A percentile compares a stretch with the other conserved stretches of the same genome.
phyloP scores from a whole-genome alignment of 2,329 filamentous ascomycete species.

The Talaromyces sp. region DNA sequence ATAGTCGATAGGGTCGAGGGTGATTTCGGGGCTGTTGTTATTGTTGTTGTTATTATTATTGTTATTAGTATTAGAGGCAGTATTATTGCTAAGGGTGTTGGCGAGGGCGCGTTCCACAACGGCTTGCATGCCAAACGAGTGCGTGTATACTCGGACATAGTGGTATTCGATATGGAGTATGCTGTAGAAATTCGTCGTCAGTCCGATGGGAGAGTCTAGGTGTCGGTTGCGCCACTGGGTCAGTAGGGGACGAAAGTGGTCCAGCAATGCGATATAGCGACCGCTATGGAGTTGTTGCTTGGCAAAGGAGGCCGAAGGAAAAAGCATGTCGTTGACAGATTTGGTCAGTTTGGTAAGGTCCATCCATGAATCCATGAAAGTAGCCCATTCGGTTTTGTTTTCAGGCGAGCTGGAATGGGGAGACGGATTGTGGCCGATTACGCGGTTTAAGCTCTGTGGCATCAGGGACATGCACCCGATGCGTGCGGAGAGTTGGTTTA shows the following conservation, averaged over 20 bases:
- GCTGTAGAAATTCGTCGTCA: slow-evolving; percentile 33
- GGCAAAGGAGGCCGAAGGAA: slow-evolving; percentile 28
- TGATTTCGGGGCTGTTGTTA: slow-evolving; percentile 17
- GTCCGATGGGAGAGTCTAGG: slow-evolving; percentile 21
- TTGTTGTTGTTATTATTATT: background rate
- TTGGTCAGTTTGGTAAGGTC: slow-evolving; percentile 44
- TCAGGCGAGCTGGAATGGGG: background rate
- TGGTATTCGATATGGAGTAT: slow-evolving; percentile 51
- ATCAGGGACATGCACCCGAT: slow-evolving; percentile 48
- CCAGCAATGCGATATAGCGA: slow-evolving; percentile 46
- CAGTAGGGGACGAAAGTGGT: slow-evolving; percentile 33
- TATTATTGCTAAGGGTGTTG: slow-evolving; percentile 19
- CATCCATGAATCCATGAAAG: slow-evolving; percentile 50
- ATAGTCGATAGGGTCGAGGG: slow-evolving; percentile 44
- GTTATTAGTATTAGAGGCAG: background rate
- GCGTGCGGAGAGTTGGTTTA: slow-evolving; percentile 44
- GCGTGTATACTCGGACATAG: slow-evolving; percentile 41
- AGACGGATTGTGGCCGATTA: slow-evolving; percentile 15
- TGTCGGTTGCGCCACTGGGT: slow-evolving; percentile 33
- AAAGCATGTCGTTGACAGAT: slow-evolving; percentile 50
- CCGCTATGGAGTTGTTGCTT: slow-evolving; percentile 26
- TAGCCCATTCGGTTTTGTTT: slow-evolving; percentile 41
- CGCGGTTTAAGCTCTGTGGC: slow-evolving; percentile 37
- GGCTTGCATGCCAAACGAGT: slow-evolving; percentile 50
- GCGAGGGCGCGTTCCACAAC: slow-evolving; percentile 50